Evolutionary conservation across 2,329 filamentous ascomycete genomes (phyloP), one percentile per base, ranked within the genome.

Genomic region (Raffaelea albimanens): DNA sequence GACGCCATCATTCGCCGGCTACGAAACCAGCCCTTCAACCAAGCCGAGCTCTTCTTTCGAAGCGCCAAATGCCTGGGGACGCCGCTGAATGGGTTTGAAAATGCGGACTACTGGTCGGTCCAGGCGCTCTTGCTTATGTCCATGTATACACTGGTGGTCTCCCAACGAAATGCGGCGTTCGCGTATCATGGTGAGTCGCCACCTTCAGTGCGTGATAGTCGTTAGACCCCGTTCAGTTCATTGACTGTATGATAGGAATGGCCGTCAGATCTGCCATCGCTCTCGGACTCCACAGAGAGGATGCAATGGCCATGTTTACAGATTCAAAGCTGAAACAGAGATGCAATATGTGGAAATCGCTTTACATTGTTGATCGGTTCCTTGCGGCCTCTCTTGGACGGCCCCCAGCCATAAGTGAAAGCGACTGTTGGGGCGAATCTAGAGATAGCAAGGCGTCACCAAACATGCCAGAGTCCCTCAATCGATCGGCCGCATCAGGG

Each of bases 341-440:
- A 31, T 71, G 72, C 23, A 82, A 78, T 43, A 60, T 84, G 3
- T 85, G 80, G 81, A 73, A 75, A 48, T 80, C 77, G 11, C 61
- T 85, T 1, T 83, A 82, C 50, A 67, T 85, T 14, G 67, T 85
- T 8, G 82, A 85, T 56, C 70, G 76, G 16, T 78, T 84, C 45
- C 65, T 84, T 1, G 74, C 80, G 2, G 75, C 77, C 21, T 78
- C 77, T 2, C 64, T 85, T 2, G 82, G 82, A 5, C 71, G 79
- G 10, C 81, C 81, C 0, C 71, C 72, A 2, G 72, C 76, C 8
- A 83, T 85, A 43, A 71, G 72, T 5, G 76, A 83, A 51, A 73
- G 78, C 18, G 78, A 83, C 50, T 83, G 78, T 57, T 78, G 76
- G 16, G 69, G 70, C 2, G 68, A 71, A 33, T 66, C 69, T 13